Percentiles rank a stretch among this genome's conserved stretches.
Conservation (phyloP, 805 yeast genomes). For the Starmera dryadoides region DNA sequence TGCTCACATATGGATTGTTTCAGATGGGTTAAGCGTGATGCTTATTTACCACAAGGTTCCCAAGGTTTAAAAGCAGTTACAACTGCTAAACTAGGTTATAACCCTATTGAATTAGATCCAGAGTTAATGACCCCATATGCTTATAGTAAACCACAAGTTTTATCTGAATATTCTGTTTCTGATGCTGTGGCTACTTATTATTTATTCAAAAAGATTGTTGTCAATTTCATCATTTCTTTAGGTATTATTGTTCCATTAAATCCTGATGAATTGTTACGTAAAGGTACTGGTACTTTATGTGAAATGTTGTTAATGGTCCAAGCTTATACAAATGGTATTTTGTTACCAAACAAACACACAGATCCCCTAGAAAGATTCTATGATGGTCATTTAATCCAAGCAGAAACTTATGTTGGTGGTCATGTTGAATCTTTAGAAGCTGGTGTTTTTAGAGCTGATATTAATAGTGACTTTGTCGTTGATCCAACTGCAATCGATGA, state of each 20-base stretch:
- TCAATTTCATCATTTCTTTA: constrained; percentile 91
- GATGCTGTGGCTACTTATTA: constrained; percentile 99
- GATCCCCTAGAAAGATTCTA: constrained; percentile 94
- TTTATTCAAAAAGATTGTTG: constrained; percentile 92
- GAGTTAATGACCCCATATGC: constrained; percentile 99
- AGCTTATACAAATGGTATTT: constrained; percentile 70
- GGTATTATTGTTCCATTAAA: constrained; percentile 93
- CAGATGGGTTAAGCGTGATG: constrained; percentile 97
- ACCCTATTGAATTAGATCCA: constrained; percentile 95
- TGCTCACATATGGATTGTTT: constrained; percentile 97
- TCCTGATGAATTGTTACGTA: constrained; percentile 92
- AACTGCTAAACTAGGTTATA: constrained; percentile 89
- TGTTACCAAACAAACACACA: constrained; percentile 87
- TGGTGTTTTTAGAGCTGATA: constrained; percentile 92
- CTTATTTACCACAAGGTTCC: constrained; percentile 95
- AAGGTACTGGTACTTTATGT: constrained; percentile 98
- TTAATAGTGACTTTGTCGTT: constrained; percentile 64
- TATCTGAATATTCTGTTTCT: constrained; percentile 96
- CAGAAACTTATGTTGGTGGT: constrained; percentile 98
- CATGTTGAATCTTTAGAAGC: constrained; percentile 97
- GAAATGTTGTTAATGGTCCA: constrained; percentile 97
- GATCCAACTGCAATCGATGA: constrained; percentile 83
- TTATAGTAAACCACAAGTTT: constrained; percentile 80
- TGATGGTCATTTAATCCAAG: constrained; percentile 87
- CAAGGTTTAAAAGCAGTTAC: constrained; percentile 98